Percentiles rank a stretch among this genome's conserved stretches.
Evolutionary conservation across 768 basidiomycete species (phyloP).

Genomic region (Mycena leptocephala): DNA sequence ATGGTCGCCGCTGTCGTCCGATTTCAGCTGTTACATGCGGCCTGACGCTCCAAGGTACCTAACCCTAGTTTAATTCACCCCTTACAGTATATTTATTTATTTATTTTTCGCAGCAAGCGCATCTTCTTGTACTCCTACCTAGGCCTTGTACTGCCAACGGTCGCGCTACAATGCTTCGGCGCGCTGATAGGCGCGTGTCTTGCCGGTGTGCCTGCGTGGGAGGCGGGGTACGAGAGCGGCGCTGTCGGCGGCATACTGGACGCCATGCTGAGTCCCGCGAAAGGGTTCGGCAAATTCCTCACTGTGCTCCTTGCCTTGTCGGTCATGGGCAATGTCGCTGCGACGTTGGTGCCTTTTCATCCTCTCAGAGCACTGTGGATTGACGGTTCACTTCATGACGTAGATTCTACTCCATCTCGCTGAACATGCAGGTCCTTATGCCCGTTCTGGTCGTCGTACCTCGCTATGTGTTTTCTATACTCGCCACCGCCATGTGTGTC

Average conservation of each 20-base stretch:
- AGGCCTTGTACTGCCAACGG: slow-evolving; percentile 78
- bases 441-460: slow-evolving; percentile 75
- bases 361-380: neutral
- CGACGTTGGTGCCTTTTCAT: slow-evolving; percentile 55
- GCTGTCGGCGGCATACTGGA: slow-evolving; percentile 82
- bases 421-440: slow-evolving; percentile 81
- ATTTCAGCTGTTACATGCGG: slow-evolving; percentile 83
- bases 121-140: slow-evolving; percentile 81
- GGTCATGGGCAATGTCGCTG: slow-evolving; percentile 87
- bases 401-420: slow-evolving; percentile 81
- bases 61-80: neutral
- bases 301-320: slow-evolving; percentile 87
- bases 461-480: slow-evolving; percentile 82
- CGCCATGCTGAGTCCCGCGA: slow-evolving; percentile 80
- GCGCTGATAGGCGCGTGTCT: slow-evolving; percentile 78
- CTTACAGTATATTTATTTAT: neutral
- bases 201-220: slow-evolving; percentile 73
- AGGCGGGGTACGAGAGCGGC: slow-evolving; percentile 66
- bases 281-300: slow-evolving; percentile 85
- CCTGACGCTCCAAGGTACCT: slow-evolving; percentile 71
- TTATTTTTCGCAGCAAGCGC: slow-evolving; percentile 63
- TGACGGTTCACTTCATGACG: neutral
- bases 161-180: slow-evolving; percentile 66
- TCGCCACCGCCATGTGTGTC: slow-evolving; percentile 80
- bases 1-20: slow-evolving; percentile 74